phyloP scores from a whole-genome alignment of 2,329 filamentous ascomycete species.

The Diaporthe destruens region DNA sequence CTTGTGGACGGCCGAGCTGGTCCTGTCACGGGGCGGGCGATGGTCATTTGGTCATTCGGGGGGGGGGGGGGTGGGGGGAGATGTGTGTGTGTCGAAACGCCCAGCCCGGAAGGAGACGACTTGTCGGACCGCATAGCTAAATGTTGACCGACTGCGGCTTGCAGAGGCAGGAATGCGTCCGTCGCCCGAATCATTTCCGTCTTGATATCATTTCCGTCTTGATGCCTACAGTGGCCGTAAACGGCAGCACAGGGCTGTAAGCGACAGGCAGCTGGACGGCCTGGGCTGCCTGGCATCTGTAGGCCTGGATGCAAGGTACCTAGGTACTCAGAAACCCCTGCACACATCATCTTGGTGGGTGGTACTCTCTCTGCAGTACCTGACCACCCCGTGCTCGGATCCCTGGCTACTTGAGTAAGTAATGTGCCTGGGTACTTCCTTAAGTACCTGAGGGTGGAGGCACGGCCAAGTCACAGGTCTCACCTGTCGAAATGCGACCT shows the following conservation, averaged over 20 bases:
- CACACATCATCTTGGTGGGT: slow-evolving; percentile 27
- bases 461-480: slow-evolving; percentile 34
- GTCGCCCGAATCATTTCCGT: no score
- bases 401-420: no score
- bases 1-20: slow-evolving; percentile 22
- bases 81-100: no score
- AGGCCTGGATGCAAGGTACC: no score
- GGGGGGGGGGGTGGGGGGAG: no score
- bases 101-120: slow-evolving; percentile 24
- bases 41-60: not conserved
- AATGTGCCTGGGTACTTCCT: slow-evolving; percentile 1
- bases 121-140: slow-evolving; percentile 7
- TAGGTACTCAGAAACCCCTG: slow-evolving; percentile 18
- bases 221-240: no score
- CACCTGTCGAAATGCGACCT: slow-evolving; percentile 23
- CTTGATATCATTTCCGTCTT: no score
- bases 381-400: slow-evolving; percentile 14
- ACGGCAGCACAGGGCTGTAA: no score
- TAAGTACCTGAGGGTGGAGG: slow-evolving; percentile 27
- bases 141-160: no score
- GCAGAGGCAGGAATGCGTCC: no score
- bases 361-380: not conserved
- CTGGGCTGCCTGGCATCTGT: no score
- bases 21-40: slow-evolving; percentile 22
- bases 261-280: no score